Conservation (phyloP, 2,329 filamentous ascomycete genomes). For the Ascochyta clinopodiicola region DNA sequence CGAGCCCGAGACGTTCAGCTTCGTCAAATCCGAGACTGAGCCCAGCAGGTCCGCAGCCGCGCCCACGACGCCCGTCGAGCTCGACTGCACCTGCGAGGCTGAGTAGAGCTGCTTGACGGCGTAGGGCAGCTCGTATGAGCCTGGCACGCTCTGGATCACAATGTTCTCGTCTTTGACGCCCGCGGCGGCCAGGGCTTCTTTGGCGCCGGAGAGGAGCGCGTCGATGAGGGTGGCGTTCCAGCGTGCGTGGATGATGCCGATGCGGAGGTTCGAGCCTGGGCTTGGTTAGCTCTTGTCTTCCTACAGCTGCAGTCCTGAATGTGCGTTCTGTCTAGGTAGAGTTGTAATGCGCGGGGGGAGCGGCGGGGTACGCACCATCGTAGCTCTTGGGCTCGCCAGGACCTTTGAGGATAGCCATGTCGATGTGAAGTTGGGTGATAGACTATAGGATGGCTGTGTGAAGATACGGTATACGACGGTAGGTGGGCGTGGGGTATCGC, state of each 20-base stretch:
- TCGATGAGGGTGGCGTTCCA: slow-evolving; percentile 94
- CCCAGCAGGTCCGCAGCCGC: slow-evolving; percentile 79
- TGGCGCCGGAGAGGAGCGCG: slow-evolving; percentile 80
- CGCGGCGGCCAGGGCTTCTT: slow-evolving; percentile 75
- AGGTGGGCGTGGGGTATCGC: slow-evolving; percentile 11
- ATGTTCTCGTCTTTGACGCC: slow-evolving; percentile 91
- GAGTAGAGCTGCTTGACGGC: slow-evolving; percentile 87
- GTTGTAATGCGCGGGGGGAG: slow-evolving; percentile 1
- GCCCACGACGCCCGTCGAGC: slow-evolving; percentile 63
- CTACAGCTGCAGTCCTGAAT: not conserved
- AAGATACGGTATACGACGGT: slow-evolving; percentile 8
- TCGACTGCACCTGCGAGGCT: slow-evolving; percentile 82
- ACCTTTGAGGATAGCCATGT: slow-evolving; percentile 66
- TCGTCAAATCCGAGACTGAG: slow-evolving; percentile 66
- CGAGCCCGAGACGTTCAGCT: slow-evolving; percentile 37
- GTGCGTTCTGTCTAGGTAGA: slow-evolving; percentile 2
- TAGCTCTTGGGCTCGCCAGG: slow-evolving; percentile 64
- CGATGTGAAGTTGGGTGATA: not conserved
- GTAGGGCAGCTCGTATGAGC: slow-evolving; percentile 92
- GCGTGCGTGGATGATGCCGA: slow-evolving; percentile 93
- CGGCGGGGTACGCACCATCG: slow-evolving; percentile 57
- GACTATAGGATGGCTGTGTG: slow-evolving; percentile 6
- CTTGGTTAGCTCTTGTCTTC: slow-evolving; percentile 9
- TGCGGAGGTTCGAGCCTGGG: slow-evolving; percentile 69
- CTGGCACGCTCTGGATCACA: slow-evolving; percentile 85